phyloP scores from a whole-genome alignment of 441 rosid species.

The Biscutella auriculata region DNA sequence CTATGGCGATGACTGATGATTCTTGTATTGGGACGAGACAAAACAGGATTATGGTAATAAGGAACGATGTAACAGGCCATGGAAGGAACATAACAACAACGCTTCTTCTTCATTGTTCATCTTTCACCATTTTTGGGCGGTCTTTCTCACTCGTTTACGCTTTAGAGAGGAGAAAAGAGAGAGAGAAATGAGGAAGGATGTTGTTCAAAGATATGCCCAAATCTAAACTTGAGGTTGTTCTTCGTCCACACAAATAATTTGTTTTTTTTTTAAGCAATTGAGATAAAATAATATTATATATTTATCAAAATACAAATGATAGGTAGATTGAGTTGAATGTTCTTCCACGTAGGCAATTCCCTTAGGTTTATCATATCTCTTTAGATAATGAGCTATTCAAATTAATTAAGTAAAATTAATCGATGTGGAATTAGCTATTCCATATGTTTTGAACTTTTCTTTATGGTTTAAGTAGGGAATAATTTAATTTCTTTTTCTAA shows the following conservation, averaged over 20 bases:
- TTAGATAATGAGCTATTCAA: neutral
- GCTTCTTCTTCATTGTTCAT: constrained; percentile 39
- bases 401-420: neutral
- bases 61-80: constrained; percentile 61
- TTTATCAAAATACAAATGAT: neutral
- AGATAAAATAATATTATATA: neutral
- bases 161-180: neutral
- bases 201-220: constrained; percentile 15
- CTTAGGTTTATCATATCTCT: neutral
- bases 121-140: constrained; percentile 37
- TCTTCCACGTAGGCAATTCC: constrained; percentile 9
- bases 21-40: constrained; percentile 19
- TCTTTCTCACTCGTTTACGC: too few relatives aligned
- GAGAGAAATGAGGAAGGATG: constrained; percentile 27
- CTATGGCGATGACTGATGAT: neutral
- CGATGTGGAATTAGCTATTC: too few relatives aligned
- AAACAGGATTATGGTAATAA: constrained; percentile 24
- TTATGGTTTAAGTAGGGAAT: neutral
- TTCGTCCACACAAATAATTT: constrained; percentile 17
- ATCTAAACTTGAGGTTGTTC: neutral
- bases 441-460: too few relatives aligned
- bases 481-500: too few relatives aligned
- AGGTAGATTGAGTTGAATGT: neutral
- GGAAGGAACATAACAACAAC: constrained; percentile 36
- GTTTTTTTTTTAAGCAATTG: neutral